Percentiles rank a stretch among this genome's conserved stretches.
phyloP scores from a whole-genome alignment of 768 basidiomycete species.

The Dendrothele bispora region DNA sequence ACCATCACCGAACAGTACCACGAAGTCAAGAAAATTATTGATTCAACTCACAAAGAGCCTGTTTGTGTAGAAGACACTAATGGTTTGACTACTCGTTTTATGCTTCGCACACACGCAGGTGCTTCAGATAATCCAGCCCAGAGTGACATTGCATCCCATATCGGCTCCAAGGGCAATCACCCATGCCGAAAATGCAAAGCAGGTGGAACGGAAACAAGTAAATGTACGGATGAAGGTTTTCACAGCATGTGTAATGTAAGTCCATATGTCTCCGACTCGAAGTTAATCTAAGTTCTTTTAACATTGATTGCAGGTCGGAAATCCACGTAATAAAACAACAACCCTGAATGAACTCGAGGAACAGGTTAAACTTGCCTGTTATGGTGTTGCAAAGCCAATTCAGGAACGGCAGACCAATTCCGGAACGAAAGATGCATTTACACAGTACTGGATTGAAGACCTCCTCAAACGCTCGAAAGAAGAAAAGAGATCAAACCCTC shows the following conservation, averaged over 20 bases:
- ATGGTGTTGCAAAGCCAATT: slow-evolving; percentile 14
- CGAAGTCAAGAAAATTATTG: slow-evolving; percentile 14
- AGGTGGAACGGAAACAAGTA: slow-evolving; percentile 19
- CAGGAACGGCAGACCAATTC: slow-evolving; percentile 22
- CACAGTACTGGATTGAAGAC: slow-evolving; percentile 25
- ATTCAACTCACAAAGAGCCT: slow-evolving; percentile 5
- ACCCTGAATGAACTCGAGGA: slow-evolving; percentile 6
- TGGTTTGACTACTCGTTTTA: slow-evolving; percentile 9
- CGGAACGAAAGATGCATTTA: slow-evolving; percentile 32
- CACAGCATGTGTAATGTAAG: slow-evolving; percentile 17
- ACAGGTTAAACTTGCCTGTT: slow-evolving; percentile 13
- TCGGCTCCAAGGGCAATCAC: slow-evolving; percentile 25
- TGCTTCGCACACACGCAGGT: slow-evolving; percentile 8
- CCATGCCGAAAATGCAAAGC: slow-evolving; percentile 26
- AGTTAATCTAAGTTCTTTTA: neutral
- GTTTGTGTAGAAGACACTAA: slow-evolving; percentile 12
- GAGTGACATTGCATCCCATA: slow-evolving; percentile 23
- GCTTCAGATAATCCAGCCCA: slow-evolving; percentile 27
- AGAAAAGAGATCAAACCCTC: neutral
- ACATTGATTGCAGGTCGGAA: neutral
- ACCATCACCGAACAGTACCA: slow-evolving; percentile 22
- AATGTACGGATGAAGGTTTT: slow-evolving; percentile 20
- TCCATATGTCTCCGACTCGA: neutral
- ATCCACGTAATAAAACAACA: neutral
- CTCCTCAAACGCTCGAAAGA: neutral